Base-by-base conservation (phyloP, 306 rosid genomes). In the Rosa persica region DNA sequence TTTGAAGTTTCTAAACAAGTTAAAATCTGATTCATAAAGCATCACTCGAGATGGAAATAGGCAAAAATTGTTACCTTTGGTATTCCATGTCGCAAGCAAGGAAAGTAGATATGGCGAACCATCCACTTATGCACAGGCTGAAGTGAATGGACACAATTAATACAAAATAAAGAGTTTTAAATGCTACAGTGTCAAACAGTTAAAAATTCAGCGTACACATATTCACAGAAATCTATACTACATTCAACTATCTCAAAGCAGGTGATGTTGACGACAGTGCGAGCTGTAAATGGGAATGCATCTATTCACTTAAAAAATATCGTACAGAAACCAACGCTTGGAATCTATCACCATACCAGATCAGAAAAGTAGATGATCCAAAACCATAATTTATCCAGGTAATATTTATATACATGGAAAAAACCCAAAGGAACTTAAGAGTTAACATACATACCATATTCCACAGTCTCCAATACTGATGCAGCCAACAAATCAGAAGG, bases 121-220 rank as follows among this genome's bases (percentile, higher is more conserved):
- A 96, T 93, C 99, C 99, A 96, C 80, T 88, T 96, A 86, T 96
- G 97, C 80, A 96, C 98, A 80, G 99, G 99, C 99, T 96, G 92
- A 73, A 81, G 67, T 15, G 44, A 73, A 46, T 42, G 64, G 17
- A 62, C 48, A 67, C 44, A 47, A 62, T 76, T 17, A 76, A 23
- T 76, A 30, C 16, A 38, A 64, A 13, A 64, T 64, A 34, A 34
- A 64, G 69, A 30, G 19, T 5, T 25, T 4, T 25, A 60, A 67
- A 38, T 39, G 16, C 25, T 36, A 16, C 2, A 20, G 71, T 66
- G 85, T 49, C 51, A 19, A 78, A 38, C 42, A 80, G 40, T 23
- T 74, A 8, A 73, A 69, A 2, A 20, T 51, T 17, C 47, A 19
- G 7, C 19, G 19, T 38, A 74, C 44, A 74, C 40, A 74, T 13